Conservation (phyloP, 2,329 filamentous ascomycete genomes). For the Tolypocladium pustulatum region DNA sequence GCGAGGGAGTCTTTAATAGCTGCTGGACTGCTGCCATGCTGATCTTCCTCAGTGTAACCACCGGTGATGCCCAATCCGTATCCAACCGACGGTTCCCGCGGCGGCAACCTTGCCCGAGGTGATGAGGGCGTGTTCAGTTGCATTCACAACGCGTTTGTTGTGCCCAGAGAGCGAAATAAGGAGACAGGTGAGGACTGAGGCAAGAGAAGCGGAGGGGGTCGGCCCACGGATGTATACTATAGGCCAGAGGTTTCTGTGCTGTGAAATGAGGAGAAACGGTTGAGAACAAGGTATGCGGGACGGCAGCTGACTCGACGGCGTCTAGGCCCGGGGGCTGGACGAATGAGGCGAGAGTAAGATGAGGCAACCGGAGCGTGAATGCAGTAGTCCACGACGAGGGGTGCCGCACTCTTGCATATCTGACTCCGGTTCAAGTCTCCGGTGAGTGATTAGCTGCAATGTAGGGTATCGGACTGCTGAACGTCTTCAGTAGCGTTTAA, state of each 20-base stretch:
- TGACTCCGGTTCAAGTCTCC: neutral
- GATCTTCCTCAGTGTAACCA: neutral
- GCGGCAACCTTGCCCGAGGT: neutral
- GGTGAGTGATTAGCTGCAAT: neutral
- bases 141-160: neutral
- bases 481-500: neutral
- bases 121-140: neutral
- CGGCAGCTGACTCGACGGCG: neutral
- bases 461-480: neutral
- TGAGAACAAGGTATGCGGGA: neutral
- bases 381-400: neutral
- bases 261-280: neutral
- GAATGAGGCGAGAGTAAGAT: neutral
- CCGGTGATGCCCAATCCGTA: neutral
- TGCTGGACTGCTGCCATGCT: constrained; percentile 29
- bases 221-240: neutral
- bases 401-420: neutral
- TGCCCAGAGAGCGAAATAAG: no score
- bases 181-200: neutral
- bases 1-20: constrained; percentile 21
- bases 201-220: no score
- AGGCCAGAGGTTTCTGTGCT: neutral
- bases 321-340: neutral
- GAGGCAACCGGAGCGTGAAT: neutral
- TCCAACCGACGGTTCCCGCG: neutral